Percentiles rank a stretch among this genome's conserved stretches.
These are phyloP conservation scores for Grosmannia huntii DNA, from an alignment of 2,329 filamentous ascomycete species.

Conservation along the genomic window DNA sequence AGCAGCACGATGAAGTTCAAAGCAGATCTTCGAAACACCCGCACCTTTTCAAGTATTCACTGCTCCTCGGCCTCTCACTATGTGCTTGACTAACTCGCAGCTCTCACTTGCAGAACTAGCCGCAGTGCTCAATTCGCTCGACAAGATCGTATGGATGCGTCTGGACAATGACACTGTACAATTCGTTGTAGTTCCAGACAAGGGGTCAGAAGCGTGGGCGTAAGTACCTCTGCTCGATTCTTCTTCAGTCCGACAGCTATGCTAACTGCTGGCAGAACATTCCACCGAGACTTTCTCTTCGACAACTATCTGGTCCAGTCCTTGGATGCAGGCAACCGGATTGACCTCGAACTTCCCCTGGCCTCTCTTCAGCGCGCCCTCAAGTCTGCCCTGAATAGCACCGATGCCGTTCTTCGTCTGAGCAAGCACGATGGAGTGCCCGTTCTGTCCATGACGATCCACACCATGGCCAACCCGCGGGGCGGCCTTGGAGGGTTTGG, in stretches of 20 bases:
- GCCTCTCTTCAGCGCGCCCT: conserved; percentile 80
- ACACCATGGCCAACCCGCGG: conserved; percentile 50
- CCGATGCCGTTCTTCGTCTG: conserved; percentile 71
- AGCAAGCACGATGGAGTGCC: conserved; percentile 88
- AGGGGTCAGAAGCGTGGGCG: conserved; percentile 94
- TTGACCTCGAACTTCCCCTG: conserved; percentile 94
- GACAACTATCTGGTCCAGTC: conserved; percentile 76
- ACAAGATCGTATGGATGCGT: conserved; percentile 82
- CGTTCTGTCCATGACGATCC: conserved; percentile 80
- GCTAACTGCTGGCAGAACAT: conserved; percentile 1
- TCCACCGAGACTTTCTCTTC: conserved; percentile 63
- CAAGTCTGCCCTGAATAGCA: conserved; percentile 70
- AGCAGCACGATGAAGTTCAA: conserved; percentile 16
- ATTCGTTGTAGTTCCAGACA: conserved; percentile 91
- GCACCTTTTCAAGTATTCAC: conserved; percentile 48
- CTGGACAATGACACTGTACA: conserved; percentile 78
- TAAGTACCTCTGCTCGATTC: conserved; percentile 30
- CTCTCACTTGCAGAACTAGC: conserved; percentile 40
- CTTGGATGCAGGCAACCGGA: conserved; percentile 68
- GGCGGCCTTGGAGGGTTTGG: conserved; percentile 19
- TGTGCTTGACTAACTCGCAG: background rate
- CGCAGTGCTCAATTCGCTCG: conserved; percentile 50
- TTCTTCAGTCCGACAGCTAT: no score
- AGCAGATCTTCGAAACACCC: conserved; percentile 52
- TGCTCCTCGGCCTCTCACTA: background rate